A percentile compares a stretch with the other conserved stretches of the same genome.
Evolutionary conservation across 257 asterid genomes (phyloP).

Genomic region (Capsicum baccatum): DNA sequence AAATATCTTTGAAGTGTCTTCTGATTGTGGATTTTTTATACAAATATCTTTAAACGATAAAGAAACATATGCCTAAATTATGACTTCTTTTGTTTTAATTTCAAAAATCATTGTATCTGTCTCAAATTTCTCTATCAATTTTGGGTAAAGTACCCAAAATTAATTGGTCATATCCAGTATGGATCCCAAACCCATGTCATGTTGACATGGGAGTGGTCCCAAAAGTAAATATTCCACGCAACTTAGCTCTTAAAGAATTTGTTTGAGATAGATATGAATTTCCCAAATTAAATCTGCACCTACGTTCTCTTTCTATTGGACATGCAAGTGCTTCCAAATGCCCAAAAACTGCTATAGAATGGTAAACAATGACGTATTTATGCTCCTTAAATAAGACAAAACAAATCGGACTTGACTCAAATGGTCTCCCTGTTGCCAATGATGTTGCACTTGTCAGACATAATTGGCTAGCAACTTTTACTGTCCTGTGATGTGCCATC

Average conservation of each 20-base stretch:
- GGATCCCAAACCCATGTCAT: no score
- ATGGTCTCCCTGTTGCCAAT: constrained; percentile 1
- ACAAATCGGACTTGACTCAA: neutral
- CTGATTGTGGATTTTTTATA: no score
- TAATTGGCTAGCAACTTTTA: constrained; percentile 14
- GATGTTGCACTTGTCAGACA: neutral
- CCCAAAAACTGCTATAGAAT: neutral
- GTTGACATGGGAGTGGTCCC: no score
- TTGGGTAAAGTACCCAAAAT: no score
- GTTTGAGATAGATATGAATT: neutral
- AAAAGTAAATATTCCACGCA: no score
- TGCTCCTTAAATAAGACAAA: constrained; percentile 19
- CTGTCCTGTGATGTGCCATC: neutral
- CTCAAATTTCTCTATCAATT: no score
- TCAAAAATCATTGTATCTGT: no score
- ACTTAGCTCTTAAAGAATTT: neutral
- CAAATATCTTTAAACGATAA: no score
- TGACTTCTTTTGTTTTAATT: no score
- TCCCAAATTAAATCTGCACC: neutral
- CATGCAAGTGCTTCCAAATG: neutral
- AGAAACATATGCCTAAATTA: no score
- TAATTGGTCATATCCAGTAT: no score
- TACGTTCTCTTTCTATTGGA: neutral
- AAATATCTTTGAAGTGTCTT: no score
- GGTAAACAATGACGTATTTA: neutral